Percentiles rank a stretch among this genome's conserved stretches.
These are phyloP conservation scores for Alloteropsis semialata DNA, from an alignment of 176 grass and related monocot species.

Conservation along the genomic window DNA sequence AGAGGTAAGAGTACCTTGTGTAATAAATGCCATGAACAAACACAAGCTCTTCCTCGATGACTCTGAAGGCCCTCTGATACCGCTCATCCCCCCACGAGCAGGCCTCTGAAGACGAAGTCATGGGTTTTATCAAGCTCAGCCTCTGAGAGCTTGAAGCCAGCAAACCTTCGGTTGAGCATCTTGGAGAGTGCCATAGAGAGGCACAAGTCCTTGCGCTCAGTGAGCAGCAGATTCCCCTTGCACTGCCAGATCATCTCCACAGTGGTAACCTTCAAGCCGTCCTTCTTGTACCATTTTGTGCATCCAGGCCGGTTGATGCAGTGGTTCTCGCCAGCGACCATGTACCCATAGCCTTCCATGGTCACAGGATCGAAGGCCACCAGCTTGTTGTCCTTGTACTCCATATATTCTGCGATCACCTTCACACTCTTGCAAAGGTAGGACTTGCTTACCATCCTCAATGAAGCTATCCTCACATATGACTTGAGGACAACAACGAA, in stretches of 20 bases:
- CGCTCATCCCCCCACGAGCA: not conserved
- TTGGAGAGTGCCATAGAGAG: too few species aligned
- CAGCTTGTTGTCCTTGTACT: not conserved
- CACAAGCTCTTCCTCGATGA: not conserved
- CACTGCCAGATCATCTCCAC: too few species aligned
- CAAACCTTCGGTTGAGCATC: too few species aligned
- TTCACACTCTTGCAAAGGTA: not conserved
- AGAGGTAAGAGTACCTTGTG: not conserved
- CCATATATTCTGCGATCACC: not conserved
- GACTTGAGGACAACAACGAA: too few species aligned
- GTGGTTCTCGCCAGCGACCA: not conserved
- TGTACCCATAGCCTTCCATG: not conserved
- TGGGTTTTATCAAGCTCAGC: not conserved
- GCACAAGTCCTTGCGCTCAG: too few species aligned
- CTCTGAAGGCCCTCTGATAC: not conserved
- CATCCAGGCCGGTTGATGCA: too few species aligned
- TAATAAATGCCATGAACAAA: not conserved
- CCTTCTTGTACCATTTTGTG: not conserved
- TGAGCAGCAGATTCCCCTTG: too few species aligned
- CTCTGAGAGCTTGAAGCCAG: not conserved
- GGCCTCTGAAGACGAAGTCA: not conserved
- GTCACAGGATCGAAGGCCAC: not conserved
- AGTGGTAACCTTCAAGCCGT: not conserved
- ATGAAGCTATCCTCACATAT: too few species aligned
- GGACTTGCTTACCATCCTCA: not conserved